Evolutionary conservation across 371 early-diverging fungal species (phyloP), one percentile per base, ranked within the genome.

Genomic region (Phascolomyces articulosus): DNA sequence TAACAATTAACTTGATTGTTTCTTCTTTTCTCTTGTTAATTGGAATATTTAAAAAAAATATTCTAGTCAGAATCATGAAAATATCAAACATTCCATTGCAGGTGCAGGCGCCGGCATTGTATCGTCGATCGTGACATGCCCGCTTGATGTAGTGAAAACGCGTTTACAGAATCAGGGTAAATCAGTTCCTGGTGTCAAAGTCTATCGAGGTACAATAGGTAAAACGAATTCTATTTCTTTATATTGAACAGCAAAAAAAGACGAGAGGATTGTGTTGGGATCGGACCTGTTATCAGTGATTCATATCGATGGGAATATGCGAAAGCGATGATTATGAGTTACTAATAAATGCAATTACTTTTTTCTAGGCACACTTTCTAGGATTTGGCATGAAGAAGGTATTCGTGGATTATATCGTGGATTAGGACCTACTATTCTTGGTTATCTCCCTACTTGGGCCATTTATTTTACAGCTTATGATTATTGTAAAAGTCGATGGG

Each of bases 101-200:
- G 94, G 94, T 62, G 92, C 93, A 23, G 90, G 90, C 55, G 93
- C 95, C 29, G 96, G 95, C 49, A 81, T 87, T 60, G 89, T 92
- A 23, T 89, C 95, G 21, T 88, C 95, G 6, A 80, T 95, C 20
- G 86, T 94, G 16, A 93, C 95, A 13, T 92, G 93, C 71, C 98
- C 98, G 7, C 80, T 98, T 27, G 98, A 98, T 78, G 96, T 98
- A 18, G 92, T 94, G 48, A 98, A 98, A 70, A 93, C 96, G 16
- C 85, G 97, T 29, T 81, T 97, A 60, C 98, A 98, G 76, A 96
- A 96, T 72, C 95, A 96, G 69, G 82, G 95, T 20, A 87, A 89
- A 18, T 28, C 82, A 18, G 60, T 65, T 15, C 68, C 72, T 11
- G 70, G 72, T 55, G 64, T 65, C 15, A 48, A 61, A n/a, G 27